Base-by-base conservation (phyloP, 345 rosid genomes). In the Noccaea caerulescens region DNA sequence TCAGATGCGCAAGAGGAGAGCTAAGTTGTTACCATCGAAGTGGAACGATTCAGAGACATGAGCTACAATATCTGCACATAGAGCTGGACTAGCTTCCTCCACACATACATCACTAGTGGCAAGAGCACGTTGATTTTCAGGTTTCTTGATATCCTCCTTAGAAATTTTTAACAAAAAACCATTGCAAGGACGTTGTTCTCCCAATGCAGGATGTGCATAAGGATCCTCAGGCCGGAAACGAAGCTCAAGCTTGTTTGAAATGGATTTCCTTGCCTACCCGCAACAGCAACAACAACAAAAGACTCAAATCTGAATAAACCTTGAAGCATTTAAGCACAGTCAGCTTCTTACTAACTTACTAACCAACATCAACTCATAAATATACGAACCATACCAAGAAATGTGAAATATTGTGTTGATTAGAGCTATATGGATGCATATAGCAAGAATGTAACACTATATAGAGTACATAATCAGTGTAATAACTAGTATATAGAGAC, bases 191-290 rank as follows among this genome's bases (percentile, higher is more conserved):
- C 79, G 87, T 79, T 89, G 86, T 76, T 86, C 86, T 10, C 97
- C 99, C 58, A 79, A 81, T 16, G 86, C 79, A 69, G 99, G 98
- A 78, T 84, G 96, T 7, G 92, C 88, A 53, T 82, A 87, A 1
- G 98, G 98, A 77, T 94, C 98, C 58, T 89, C 96, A 1, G 98
- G 98, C 27, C 96, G 90, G 81, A 91, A 94, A 57, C 70, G 79
- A 43, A 94, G 82, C 79, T 88, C 93, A 80, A 91, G 76, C 67
- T 84, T 88, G 75, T 84, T 85, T 11, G 88, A 79, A 69, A 78
- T 44, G 2, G 85, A 85, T 70, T 72, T 80, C 42, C 90, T 92
- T 58, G 87, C 91, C 97, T 91, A 79, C 74, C 66, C 51, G 4
- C 30, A 27, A 27, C 30, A 12, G 4, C 2, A 11, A 20, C 23